Percentiles rank a stretch among this genome's conserved stretches.
Conservation (phyloP, 140 eudicot species). For the Flaveria floridana region DNA sequence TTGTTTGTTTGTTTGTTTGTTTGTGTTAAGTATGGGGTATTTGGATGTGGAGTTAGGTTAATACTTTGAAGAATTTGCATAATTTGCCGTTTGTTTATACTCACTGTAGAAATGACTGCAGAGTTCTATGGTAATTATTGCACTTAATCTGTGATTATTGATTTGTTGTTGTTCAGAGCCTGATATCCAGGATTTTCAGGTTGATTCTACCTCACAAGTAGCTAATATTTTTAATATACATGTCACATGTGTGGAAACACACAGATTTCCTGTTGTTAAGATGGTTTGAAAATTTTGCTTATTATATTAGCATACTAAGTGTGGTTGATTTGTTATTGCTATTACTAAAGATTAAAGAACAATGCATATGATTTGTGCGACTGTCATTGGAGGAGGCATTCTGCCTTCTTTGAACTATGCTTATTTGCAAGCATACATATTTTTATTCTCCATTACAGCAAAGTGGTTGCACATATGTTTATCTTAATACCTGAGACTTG, state of each 20-base stretch:
- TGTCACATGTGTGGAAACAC: constrained; percentile 16
- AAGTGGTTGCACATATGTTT: constrained; percentile 14
- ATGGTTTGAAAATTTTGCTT: not conserved
- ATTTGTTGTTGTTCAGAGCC: constrained; percentile 7
- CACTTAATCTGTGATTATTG: constrained; percentile 18
- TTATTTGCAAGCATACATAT: constrained; percentile 10
- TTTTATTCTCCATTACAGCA: not conserved
- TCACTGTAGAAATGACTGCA: constrained; percentile 22
- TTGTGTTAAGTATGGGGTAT: not conserved
- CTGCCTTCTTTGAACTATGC: constrained; percentile 7
- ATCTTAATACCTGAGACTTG: constrained; percentile 18
- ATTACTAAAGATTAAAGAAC: constrained; percentile 15
- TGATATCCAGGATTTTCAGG: constrained; percentile 15
- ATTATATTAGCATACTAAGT: constrained; percentile 5
- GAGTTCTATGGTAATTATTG: constrained; percentile 20
- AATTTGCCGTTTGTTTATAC: not conserved
- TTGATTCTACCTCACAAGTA: constrained; percentile 25
- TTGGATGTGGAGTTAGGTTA: constrained; percentile 6
- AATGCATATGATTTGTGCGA: not conserved
- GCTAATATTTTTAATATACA: constrained; percentile 13
- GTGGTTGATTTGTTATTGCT: not conserved
- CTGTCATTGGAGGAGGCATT: constrained; percentile 18
- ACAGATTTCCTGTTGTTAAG: constrained; percentile 11
- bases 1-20: too few relatives aligned
- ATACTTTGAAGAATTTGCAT: not conserved